Base-by-base conservation (phyloP, 345 rosid species). In the Angophora floribunda region DNA sequence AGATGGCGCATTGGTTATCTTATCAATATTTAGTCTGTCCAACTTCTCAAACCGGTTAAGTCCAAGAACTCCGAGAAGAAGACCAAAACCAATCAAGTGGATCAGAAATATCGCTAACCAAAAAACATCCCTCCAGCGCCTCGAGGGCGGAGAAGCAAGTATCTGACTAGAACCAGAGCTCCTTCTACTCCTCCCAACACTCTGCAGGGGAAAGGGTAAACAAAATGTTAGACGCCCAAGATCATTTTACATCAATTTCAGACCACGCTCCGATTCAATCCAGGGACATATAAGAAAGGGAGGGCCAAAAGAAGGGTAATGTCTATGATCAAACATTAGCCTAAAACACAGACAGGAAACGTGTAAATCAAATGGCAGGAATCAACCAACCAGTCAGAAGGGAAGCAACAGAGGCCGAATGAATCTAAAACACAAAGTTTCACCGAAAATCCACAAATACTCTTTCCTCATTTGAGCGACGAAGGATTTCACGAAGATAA, bases 51-150 rank as follows among this genome's bases (percentile, higher is more conserved):
- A 97, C 91, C 98, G 92, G 89, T 94, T 93, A 89, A 95, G 93
- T 30, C 99, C 99, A 88, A 96, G 94, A 87, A 95, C 92, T 0
- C 92, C 91, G 26, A 96, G 95, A 28, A 92, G 92, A 57, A 95
- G 90, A 16, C 96, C 98, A 80, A 98, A 88, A 85, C 92, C 95
- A 32, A 94, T 44, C 93, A 96, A 85, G 91, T 98, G 99, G 90
- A 94, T 84, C 89, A 95, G 61, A 87, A 97, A 97, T 85, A 97
- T 91, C 5, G 93, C 95, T 90, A 94, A 92, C 98, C 99, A 97
- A 92, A 97, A 97, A 49, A 97, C 92, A 92, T 97, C 99, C 50
- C 96, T 97, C 98, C 99, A 97, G 24, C 90, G 94, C 52, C 99
- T 96, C 4, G 91, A 90, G 45, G 93, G 88, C 87, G 93, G 94